Evolutionary conservation across 306 rosid species (phyloP).

Genomic region (Astragalus membranaceus): DNA sequence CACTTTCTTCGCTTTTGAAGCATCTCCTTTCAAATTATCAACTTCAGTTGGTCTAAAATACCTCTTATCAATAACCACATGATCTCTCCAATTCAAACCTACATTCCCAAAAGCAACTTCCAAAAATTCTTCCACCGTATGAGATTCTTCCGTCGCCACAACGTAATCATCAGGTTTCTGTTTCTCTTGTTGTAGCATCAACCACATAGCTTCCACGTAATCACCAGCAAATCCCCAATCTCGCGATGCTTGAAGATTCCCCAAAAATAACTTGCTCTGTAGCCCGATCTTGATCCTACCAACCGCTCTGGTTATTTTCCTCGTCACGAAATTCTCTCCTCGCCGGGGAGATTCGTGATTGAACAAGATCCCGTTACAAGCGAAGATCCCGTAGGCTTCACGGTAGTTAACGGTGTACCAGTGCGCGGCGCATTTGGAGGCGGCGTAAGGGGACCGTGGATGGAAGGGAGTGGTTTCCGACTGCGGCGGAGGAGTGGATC

Average conservation of each 20-base stretch:
- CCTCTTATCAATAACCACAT: slow-evolving; percentile 80
- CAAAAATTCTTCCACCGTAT: slow-evolving; percentile 89
- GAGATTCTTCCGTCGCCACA: slow-evolving; percentile 94
- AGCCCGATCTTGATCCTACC: slow-evolving; percentile 93
- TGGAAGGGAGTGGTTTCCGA: slow-evolving; percentile 81
- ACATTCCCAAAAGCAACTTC: slow-evolving; percentile 79
- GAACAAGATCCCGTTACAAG: slow-evolving; percentile 88
- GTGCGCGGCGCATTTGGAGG: slow-evolving; percentile 91
- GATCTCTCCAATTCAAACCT: slow-evolving; percentile 81
- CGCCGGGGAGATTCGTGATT: slow-evolving; percentile 88
- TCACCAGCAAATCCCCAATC: slow-evolving; percentile 99
- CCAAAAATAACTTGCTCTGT: slow-evolving; percentile 79
- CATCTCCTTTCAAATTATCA: slow-evolving; percentile 87
- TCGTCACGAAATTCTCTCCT: slow-evolving; percentile 93
- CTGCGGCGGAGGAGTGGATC: slow-evolving; percentile 89
- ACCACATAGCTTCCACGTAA: slow-evolving; percentile 97
- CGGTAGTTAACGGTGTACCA: slow-evolving; percentile 99
- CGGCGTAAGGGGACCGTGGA: slow-evolving; percentile 96
- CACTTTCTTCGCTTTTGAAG: slow-evolving; percentile 65
- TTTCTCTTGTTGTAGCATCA: slow-evolving; percentile 99
- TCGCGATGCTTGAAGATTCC: slow-evolving; percentile 77
- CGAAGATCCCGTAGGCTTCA: slow-evolving; percentile 84
- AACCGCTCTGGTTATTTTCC: slow-evolving; percentile 88
- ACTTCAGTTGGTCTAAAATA: slow-evolving; percentile 88
- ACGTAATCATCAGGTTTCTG: slow-evolving; percentile 89